Conservation (phyloP, 2,329 filamentous ascomycete species). For the Fusarium guadeloupense region DNA sequence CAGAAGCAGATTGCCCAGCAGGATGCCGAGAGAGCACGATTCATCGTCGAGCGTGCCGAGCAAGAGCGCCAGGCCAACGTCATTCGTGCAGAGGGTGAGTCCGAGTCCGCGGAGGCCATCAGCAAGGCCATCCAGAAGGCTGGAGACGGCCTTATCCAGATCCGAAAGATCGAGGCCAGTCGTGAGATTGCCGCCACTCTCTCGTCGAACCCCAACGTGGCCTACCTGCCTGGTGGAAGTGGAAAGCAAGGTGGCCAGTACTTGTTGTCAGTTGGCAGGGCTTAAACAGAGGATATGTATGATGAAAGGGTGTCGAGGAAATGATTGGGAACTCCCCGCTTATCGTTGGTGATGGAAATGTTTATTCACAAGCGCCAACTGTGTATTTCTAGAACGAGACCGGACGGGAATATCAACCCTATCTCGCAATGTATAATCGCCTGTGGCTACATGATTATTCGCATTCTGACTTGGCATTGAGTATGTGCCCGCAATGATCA, state of each 20-base stretch:
- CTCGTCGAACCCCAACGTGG: conserved; percentile 91
- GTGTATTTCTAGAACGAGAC: conserved; percentile 50
- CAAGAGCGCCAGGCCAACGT: conserved; percentile 99
- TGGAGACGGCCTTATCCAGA: conserved; percentile 93
- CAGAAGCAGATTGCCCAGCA: conserved; percentile 99
- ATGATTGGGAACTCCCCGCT: conserved; percentile 48
- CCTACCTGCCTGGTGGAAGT: conserved; percentile 86
- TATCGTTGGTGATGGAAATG: conserved; percentile 43
- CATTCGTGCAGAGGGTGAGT: conserved; percentile 97
- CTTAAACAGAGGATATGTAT: conserved; percentile 38
- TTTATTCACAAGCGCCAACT: conserved; percentile 42
- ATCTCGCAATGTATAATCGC: conserved; percentile 39
- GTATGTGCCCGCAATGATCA: neutral
- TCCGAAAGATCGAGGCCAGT: conserved; percentile 95
- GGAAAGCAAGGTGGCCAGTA: conserved; percentile 69
- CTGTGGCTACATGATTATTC: conserved; percentile 4
- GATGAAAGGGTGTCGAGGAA: conserved; percentile 31
- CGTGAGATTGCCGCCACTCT: conserved; percentile 94
- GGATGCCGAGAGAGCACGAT: conserved; percentile 94
- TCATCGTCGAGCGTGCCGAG: conserved; percentile 98
- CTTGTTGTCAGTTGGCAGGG: conserved; percentile 62
- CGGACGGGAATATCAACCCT: conserved; percentile 36
- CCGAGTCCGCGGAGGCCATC: conserved; percentile 95
- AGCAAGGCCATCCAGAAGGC: conserved; percentile 91
- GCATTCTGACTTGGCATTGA: neutral